Conservation (phyloP, 1,284 basidiomycete genomes). For the Cystobasidium slooffiae region DNA sequence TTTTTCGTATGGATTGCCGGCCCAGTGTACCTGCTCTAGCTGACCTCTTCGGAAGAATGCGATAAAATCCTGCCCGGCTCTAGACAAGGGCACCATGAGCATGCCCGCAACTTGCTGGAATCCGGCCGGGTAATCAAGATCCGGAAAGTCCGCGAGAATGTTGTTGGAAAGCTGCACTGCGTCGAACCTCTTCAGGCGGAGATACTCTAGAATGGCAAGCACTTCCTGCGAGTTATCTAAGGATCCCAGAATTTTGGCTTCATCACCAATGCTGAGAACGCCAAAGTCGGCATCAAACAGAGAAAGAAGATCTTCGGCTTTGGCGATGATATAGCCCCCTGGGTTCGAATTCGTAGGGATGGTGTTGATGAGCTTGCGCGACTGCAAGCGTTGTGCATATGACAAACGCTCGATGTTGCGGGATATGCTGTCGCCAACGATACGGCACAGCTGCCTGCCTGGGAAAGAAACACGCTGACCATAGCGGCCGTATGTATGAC, state of each 20-base stretch:
- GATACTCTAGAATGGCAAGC: slow-evolving; percentile 78
- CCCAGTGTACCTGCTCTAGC: slow-evolving; percentile 73
- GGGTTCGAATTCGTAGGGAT: slow-evolving; percentile 73
- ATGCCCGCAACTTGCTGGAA: slow-evolving; percentile 77
- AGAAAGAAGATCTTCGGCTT: slow-evolving; percentile 78
- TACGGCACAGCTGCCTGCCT: slow-evolving; percentile 59
- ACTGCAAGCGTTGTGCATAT: slow-evolving; percentile 77
- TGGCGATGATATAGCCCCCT: slow-evolving; percentile 82
- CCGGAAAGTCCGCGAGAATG: slow-evolving; percentile 73
- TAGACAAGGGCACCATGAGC: slow-evolving; percentile 68
- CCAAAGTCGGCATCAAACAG: slow-evolving; percentile 85
- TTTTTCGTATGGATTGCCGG: slow-evolving; percentile 72
- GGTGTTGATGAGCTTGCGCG: slow-evolving; percentile 80
- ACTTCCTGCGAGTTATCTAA: slow-evolving; percentile 83
- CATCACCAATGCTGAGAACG: slow-evolving; percentile 81
- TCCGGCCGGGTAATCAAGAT: slow-evolving; percentile 70
- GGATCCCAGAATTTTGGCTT: slow-evolving; percentile 77
- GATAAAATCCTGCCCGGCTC: slow-evolving; percentile 64
- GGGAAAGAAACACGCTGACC: slow-evolving; percentile 54
- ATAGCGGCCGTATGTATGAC: slow-evolving; percentile 74
- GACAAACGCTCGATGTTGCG: slow-evolving; percentile 80
- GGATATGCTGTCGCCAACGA: slow-evolving; percentile 81
- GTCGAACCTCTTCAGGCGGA: slow-evolving; percentile 71
- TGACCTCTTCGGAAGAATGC: slow-evolving; percentile 81
- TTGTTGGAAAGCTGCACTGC: slow-evolving; percentile 71